Percentiles rank a stretch among this genome's conserved stretches.
Evolutionary conservation across 192 early-diverging fungal genomes (phyloP).

Genomic region (Coemansia sp.): DNA sequence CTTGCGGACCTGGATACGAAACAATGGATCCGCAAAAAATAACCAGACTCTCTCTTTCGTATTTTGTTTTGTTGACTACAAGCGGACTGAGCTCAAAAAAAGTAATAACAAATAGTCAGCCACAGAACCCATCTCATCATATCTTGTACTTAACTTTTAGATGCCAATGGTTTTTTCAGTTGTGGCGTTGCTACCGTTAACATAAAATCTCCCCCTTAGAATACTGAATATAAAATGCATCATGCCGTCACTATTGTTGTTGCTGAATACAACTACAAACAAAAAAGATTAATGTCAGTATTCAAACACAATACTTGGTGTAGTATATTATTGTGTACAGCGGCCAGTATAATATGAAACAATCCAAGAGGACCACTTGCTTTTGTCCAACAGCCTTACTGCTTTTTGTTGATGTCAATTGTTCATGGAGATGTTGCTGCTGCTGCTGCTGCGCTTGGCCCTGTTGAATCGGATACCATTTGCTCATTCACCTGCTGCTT

Average conservation of each 20-base stretch:
- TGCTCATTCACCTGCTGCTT: not conserved
- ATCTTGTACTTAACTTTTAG: not conserved
- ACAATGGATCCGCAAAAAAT: too few species aligned
- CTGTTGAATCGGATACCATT: not conserved
- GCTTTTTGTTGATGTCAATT: not conserved
- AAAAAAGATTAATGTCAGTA: not conserved
- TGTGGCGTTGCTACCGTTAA: not conserved
- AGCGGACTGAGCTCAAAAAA: not conserved
- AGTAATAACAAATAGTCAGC: not conserved
- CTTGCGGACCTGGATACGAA: too few species aligned
- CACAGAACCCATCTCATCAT: not conserved
- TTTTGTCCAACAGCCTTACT: too few species aligned
- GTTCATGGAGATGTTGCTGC: not conserved
- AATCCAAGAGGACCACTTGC: too few species aligned
- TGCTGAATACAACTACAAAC: too few species aligned
- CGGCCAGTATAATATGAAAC: not conserved
- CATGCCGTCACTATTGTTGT: not conserved
- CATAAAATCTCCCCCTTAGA: not conserved
- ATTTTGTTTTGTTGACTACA: not conserved
- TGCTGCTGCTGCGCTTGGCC: slow-evolving; percentile 1
- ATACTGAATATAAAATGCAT: not conserved
- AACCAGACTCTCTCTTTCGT: too few species aligned
- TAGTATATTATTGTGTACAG: too few species aligned
- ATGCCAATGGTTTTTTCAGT: not conserved
- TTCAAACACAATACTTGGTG: not conserved